Conservation (phyloP, 148 eudicot genomes). For the Persicaria tinctoria region DNA sequence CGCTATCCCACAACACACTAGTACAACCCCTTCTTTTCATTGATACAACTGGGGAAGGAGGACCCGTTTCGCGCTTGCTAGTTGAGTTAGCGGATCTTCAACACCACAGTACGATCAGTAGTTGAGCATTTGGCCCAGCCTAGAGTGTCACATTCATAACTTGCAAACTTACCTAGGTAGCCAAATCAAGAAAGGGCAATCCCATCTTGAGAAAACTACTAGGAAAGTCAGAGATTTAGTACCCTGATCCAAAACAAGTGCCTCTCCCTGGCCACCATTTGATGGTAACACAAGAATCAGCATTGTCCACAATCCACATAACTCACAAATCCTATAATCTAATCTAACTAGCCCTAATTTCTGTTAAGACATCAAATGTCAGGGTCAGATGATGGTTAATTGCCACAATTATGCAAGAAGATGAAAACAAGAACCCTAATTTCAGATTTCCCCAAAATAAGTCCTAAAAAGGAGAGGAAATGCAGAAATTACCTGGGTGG, state of each 20-base stretch:
- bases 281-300: not conserved
- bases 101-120: not conserved
- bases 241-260: not conserved
- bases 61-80: too few relatives aligned
- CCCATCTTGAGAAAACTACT: not conserved
- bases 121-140: not conserved
- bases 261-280: not conserved
- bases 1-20: not conserved
- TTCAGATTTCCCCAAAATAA: not conserved
- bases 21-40: not conserved
- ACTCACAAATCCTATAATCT: not conserved
- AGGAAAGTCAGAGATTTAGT: not conserved
- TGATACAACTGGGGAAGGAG: too few relatives aligned
- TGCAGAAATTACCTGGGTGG: constrained; percentile 55
- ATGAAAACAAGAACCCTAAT: not conserved
- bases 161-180: not conserved
- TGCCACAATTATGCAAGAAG: not conserved
- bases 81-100: not conserved
- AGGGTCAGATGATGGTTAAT: not conserved
- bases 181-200: not conserved
- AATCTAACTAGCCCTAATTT: not conserved
- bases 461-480: not conserved
- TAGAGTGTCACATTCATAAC: not conserved
- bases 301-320: constrained; percentile 4
- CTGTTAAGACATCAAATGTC: not conserved